These are phyloP conservation scores for Aegilops longissima DNA, from an alignment of 176 grass and related monocot species.

Conservation along the genomic window DNA sequence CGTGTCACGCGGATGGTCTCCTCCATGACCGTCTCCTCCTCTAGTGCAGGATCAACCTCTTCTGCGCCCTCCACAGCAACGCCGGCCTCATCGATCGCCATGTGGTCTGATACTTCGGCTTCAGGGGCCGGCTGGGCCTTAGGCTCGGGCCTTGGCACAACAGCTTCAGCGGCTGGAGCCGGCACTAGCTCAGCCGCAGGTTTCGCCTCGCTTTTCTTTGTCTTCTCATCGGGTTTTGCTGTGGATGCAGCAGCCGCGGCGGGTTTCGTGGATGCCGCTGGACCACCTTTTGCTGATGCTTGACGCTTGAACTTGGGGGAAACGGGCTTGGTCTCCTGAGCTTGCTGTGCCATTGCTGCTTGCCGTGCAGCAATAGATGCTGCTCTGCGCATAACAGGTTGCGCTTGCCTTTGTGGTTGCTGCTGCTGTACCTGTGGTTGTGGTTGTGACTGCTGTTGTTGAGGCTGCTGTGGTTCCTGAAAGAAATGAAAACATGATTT, in stretches of 20 bases:
- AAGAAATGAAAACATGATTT: constrained; percentile 28
- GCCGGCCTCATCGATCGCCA: constrained; percentile 37
- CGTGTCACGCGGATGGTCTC: constrained; percentile 79
- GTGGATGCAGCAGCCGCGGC: neutral
- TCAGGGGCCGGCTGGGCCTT: constrained; percentile 38
- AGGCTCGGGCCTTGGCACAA: constrained; percentile 18
- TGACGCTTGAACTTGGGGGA: constrained; percentile 63
- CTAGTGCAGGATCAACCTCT: constrained; percentile 27
- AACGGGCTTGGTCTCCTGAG: constrained; percentile 35
- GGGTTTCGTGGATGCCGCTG: constrained; percentile 34
- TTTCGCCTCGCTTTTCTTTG: constrained; percentile 43
- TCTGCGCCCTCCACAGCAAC: constrained; percentile 24
- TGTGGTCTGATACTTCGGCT: constrained; percentile 40
- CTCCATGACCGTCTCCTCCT: constrained; percentile 66
- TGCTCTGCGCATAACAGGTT: constrained; percentile 45
- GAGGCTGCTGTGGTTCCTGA: constrained; percentile 37
- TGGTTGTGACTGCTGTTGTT: constrained; percentile 34
- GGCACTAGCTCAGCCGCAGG: constrained; percentile 8
- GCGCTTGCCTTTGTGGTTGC: constrained; percentile 40
- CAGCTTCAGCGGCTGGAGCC: neutral
- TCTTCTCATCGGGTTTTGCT: constrained; percentile 38
- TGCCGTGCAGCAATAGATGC: constrained; percentile 46
- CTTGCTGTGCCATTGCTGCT: constrained; percentile 58
- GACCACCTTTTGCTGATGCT: constrained; percentile 37
- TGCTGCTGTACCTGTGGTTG: constrained; percentile 33